These are phyloP conservation scores for Globisporangium sylvaticum DNA, from an alignment of 352 stramenopile genomes.

Conservation along the genomic window DNA sequence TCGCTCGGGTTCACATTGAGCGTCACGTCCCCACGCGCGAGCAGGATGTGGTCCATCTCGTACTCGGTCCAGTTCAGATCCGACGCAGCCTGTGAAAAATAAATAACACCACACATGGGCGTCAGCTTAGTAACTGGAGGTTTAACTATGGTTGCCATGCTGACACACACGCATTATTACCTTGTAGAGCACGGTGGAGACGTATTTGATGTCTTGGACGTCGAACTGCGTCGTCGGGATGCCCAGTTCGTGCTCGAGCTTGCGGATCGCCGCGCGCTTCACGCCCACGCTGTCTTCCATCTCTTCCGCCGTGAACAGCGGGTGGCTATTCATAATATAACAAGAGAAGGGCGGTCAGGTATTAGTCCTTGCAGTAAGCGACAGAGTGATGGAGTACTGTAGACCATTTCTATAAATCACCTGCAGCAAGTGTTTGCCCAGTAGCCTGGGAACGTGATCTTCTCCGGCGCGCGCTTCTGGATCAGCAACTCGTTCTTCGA, in stretches of 20 bases:
- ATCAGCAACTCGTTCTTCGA: constrained; percentile 82
- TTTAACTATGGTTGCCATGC: no score
- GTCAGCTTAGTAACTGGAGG: background rate
- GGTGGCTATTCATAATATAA: constrained; percentile 70
- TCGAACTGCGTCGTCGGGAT: constrained; percentile 87
- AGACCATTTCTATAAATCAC: no score
- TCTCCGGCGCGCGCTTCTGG: constrained; percentile 91
- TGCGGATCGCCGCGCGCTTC: constrained; percentile 94
- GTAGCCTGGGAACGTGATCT: constrained; percentile 99
- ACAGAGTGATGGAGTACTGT: no score
- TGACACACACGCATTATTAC: constrained; percentile 44
- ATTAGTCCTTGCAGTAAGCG: no score
- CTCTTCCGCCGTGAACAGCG: constrained; percentile 91
- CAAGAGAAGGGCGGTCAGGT: background rate
- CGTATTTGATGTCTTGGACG: constrained; percentile 91
- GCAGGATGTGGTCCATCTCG: constrained; percentile 98
- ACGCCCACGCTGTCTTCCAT: constrained; percentile 76
- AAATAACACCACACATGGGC: background rate
- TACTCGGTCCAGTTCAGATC: constrained; percentile 95
- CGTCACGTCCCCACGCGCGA: constrained; percentile 79
- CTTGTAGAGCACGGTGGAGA: constrained; percentile 98
- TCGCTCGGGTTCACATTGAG: constrained; percentile 93
- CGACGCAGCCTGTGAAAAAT: constrained; percentile 46
- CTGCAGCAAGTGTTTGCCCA: constrained; percentile 99
- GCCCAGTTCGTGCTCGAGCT: constrained; percentile 98